phyloP scores from a whole-genome alignment of 805 yeast genomes.

The Kodamaea kakaduensis region DNA sequence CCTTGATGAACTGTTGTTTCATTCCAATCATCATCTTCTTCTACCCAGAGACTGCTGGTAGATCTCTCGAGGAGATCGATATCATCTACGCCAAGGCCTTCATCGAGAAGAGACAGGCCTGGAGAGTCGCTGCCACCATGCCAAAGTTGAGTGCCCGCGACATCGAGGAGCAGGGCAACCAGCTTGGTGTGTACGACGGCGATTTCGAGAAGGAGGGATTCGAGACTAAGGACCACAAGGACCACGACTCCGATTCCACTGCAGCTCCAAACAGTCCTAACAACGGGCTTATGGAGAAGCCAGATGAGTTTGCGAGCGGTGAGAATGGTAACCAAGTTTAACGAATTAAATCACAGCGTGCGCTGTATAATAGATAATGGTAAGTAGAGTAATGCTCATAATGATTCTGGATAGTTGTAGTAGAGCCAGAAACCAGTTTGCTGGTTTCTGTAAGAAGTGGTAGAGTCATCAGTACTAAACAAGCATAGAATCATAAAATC shows the following conservation, averaged over 20 bases:
- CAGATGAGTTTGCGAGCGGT: no score
- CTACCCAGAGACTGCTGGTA: constrained; percentile 46
- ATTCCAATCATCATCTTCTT: constrained; percentile 40
- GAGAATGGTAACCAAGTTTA: no score
- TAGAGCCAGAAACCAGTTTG: no score
- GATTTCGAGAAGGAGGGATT: constrained; percentile 37
- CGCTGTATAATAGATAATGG: no score
- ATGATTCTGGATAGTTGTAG: no score
- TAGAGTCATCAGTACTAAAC: no score
- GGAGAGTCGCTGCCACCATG: constrained; percentile 59
- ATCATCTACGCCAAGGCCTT: constrained; percentile 62
- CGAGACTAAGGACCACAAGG: constrained; percentile 29
- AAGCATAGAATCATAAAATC: no score
- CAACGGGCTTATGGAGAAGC: constrained; percentile 6
- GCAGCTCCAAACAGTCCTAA: constrained; percentile 1
- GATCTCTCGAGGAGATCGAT: constrained; percentile 44
- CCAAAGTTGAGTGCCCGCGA: constrained; percentile 56
- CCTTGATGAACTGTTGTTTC: constrained; percentile 34
- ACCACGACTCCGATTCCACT: constrained; percentile 7
- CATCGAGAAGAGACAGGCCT: constrained; percentile 54
- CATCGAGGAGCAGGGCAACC: constrained; percentile 57
- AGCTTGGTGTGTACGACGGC: constrained; percentile 50
- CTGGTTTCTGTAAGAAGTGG: no score
- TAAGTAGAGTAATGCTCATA: no score
- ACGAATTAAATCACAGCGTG: no score